Percentiles rank a stretch among this genome's conserved stretches.
phyloP scores from a whole-genome alignment of 2,329 filamentous ascomycete genomes.

The Chaetomiaceae sp. region DNA sequence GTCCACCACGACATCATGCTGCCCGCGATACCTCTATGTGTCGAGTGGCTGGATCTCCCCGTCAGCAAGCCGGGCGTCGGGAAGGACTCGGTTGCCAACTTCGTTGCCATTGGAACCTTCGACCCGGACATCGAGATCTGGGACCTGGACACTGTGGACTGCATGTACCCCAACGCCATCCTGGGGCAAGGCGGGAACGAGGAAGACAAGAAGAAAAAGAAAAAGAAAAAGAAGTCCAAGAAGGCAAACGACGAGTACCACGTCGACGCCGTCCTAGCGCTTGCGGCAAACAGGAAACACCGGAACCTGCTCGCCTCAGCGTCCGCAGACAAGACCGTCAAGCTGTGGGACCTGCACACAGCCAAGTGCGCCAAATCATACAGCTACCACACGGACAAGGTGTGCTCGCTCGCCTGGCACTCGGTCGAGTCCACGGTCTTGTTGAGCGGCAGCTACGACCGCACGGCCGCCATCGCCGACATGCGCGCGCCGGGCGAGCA shows the following conservation, averaged over 20 bases:
- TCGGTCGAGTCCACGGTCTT: constrained; percentile 79
- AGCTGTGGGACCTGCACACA: constrained; percentile 95
- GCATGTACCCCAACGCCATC: constrained; percentile 97
- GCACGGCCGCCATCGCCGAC: constrained; percentile 88
- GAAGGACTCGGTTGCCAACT: constrained; percentile 72
- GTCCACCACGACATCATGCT: constrained; percentile 99
- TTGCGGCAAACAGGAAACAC: constrained; percentile 89
- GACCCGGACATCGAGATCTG: constrained; percentile 98
- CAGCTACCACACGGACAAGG: constrained; percentile 93
- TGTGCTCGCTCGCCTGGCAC: constrained; percentile 95
- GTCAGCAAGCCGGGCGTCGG: constrained; percentile 65
- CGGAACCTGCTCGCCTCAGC: constrained; percentile 91
- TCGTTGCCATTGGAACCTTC: constrained; percentile 93
- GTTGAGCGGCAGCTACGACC: constrained; percentile 90
- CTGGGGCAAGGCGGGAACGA: constrained; percentile 67
- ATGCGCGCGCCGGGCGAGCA: constrained; percentile 88
- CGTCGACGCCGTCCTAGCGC: constrained; percentile 85
- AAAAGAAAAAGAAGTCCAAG: constrained; percentile 85
- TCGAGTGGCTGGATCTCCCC: constrained; percentile 94
- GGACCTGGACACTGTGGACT: constrained; percentile 93
- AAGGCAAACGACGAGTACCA: constrained; percentile 90
- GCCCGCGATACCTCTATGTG: constrained; percentile 87
- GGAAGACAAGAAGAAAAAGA: constrained; percentile 65
- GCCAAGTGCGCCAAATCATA: constrained; percentile 94
- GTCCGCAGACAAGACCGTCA: constrained; percentile 94